Conservation (phyloP, 2,329 filamentous ascomycete genomes). For the Fonsecaea monophora region DNA sequence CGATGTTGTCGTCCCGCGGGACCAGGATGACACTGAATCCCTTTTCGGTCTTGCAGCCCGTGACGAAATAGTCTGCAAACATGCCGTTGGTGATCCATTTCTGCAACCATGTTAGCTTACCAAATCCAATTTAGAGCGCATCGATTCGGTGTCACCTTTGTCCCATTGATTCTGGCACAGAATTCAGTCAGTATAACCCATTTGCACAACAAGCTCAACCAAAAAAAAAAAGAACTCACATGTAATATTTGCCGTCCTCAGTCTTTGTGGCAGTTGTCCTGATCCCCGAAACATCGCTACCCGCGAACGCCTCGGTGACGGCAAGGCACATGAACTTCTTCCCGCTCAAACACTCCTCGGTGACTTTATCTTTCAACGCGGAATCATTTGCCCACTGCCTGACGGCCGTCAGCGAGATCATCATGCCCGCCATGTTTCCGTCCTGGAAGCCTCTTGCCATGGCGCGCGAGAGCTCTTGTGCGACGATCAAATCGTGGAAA, state of each 20-base stretch:
- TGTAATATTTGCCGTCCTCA: conserved; percentile 69
- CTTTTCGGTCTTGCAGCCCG: conserved; percentile 73
- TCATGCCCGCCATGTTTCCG: conserved; percentile 73
- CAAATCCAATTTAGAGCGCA: neutral
- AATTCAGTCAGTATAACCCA: neutral
- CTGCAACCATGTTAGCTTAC: conserved; percentile 34
- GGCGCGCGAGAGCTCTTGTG: conserved; percentile 71
- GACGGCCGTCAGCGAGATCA: conserved; percentile 68
- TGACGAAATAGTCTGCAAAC: conserved; percentile 71
- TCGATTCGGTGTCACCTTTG: conserved; percentile 54
- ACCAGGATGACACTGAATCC: conserved; percentile 73
- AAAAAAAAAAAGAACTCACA: conserved; percentile 47
- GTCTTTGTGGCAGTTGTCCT: conserved; percentile 70
- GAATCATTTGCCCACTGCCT: conserved; percentile 71
- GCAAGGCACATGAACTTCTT: conserved; percentile 75
- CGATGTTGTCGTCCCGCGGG: conserved; percentile 72
- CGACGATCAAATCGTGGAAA: conserved; percentile 73
- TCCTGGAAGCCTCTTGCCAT: conserved; percentile 84
- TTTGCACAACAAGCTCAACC: neutral
- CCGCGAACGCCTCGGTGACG: conserved; percentile 78
- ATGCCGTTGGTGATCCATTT: conserved; percentile 82
- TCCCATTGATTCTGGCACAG: conserved; percentile 51
- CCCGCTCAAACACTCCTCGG: conserved; percentile 72
- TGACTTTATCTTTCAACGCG: conserved; percentile 67
- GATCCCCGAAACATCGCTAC: conserved; percentile 76